Conservation (phyloP, 805 yeast genomes). For the Wickerhamiella parazyma region DNA sequence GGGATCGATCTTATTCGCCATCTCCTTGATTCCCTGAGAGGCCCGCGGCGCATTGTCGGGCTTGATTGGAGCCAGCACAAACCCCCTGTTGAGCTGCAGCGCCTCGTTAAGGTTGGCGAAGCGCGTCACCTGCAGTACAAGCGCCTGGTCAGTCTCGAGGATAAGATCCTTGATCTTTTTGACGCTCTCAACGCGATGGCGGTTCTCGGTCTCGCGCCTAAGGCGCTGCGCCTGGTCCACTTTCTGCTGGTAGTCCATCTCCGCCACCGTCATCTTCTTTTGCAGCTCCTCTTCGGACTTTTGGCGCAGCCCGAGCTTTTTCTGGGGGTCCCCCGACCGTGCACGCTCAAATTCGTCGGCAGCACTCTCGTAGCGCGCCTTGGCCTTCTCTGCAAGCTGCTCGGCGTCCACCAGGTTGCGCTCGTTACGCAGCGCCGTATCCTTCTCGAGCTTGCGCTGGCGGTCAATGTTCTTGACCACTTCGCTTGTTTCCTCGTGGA, state of each 20-base stretch:
- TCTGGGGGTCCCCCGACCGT: slow-evolving; percentile 67
- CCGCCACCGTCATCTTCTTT: slow-evolving; percentile 69
- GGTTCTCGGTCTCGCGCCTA: slow-evolving; percentile 57
- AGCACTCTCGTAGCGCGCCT: slow-evolving; percentile 55
- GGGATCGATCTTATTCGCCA: slow-evolving; percentile 68
- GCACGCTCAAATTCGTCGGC: slow-evolving; percentile 81
- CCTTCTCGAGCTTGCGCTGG: slow-evolving; percentile 65
- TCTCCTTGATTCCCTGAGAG: slow-evolving; percentile 54
- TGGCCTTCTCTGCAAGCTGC: slow-evolving; percentile 76
- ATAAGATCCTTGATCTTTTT: slow-evolving; percentile 61
- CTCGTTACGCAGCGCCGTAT: slow-evolving; percentile 67
- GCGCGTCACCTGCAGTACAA: slow-evolving; percentile 76
- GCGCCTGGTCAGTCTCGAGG: slow-evolving; percentile 78
- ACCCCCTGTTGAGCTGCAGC: slow-evolving; percentile 69
- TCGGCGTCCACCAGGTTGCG: slow-evolving; percentile 77
- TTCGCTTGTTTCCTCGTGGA: slow-evolving; percentile 73
- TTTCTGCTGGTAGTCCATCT: slow-evolving; percentile 68
- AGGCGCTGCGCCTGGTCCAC: slow-evolving; percentile 59
- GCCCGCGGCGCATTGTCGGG: slow-evolving; percentile 29
- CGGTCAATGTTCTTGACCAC: slow-evolving; percentile 56
- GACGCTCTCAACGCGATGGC: slow-evolving; percentile 66
- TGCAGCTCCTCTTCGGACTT: slow-evolving; percentile 86
- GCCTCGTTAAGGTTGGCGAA: slow-evolving; percentile 82
- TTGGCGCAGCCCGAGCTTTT: slow-evolving; percentile 65
- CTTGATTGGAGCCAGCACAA: slow-evolving; percentile 61